These are phyloP conservation scores for Spathaspora arborariae DNA, from an alignment of 805 yeast species.

Conservation along the genomic window DNA sequence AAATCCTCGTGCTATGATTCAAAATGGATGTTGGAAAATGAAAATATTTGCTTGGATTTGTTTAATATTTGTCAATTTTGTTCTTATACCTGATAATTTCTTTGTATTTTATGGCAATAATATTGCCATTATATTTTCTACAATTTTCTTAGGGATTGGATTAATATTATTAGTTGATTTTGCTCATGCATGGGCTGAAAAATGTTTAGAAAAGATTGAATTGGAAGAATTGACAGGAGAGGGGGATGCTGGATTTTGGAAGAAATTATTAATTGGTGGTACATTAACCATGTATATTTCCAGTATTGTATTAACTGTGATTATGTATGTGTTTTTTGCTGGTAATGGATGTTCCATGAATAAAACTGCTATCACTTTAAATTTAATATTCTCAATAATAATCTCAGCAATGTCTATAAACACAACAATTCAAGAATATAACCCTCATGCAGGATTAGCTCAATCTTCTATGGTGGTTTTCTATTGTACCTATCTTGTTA, in stretches of 20 bases:
- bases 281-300: constrained; percentile 81
- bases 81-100: constrained; percentile 77
- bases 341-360: constrained; percentile 82
- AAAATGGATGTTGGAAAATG: constrained; percentile 88
- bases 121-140: constrained; percentile 79
- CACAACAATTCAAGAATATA: constrained; percentile 83
- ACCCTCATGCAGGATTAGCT: constrained; percentile 94
- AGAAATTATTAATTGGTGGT: constrained; percentile 76
- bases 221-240: constrained; percentile 57
- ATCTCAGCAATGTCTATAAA: constrained; percentile 71
- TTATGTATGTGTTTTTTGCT: constrained; percentile 84
- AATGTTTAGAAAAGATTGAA: constrained; percentile 87
- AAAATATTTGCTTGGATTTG: constrained; percentile 61
- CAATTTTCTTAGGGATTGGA: constrained; percentile 84
- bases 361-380: constrained; percentile 78
- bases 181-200: constrained; percentile 99
- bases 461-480: constrained; percentile 94
- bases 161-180: constrained; percentile 87
- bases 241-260: constrained; percentile 65
- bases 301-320: constrained; percentile 63
- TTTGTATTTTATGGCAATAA: constrained; percentile 89
- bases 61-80: constrained; percentile 59
- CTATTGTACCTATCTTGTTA: constrained; percentile 85
- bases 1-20: constrained; percentile 76
- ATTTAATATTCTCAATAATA: constrained; percentile 59